Evolutionary conservation across 1,284 basidiomycete genomes (phyloP), one percentile per base, ranked within the genome.

Genomic region (Puccinia coronata): DNA sequence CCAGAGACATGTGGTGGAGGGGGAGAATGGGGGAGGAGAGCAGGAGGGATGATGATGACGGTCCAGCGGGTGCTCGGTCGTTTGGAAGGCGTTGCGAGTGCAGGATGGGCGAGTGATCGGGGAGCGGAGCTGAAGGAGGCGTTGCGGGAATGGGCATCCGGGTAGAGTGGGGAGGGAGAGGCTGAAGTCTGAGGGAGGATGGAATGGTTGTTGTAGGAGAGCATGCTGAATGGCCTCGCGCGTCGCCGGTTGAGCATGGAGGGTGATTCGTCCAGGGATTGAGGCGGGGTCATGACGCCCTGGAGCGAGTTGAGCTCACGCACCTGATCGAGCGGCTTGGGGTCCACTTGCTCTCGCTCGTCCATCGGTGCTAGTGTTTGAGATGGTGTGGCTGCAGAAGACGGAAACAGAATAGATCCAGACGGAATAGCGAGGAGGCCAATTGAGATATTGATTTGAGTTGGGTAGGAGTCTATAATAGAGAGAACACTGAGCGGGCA

Each of bases 31-130:
- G 88, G 86, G 61, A 93, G 87, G 59, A 89, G 88, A 25, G 87
- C 79, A 31, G 92, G 91, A 57, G 92, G 92, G 67, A 91, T 86
- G 39, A 92, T 89, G 72, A 92, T 88, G 25, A 93, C 87, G 67
- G 93, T 88, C 86, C 90, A 90, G 31, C 67, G 67, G 18, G 67
- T 57, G n/a, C 18, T 57, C 25, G 39, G 63, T 2, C 77, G 51
- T 36, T 80, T 80, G 20, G 51, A 59, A 18, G 72, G 72, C 0
- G 51, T 74, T 55, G 31, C 39, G 31, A 59, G 49, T 23, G 23
- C 5, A 1, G 39, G 69, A 51, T 53, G 57, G 11, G 51, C 25
- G 34, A 55, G 16, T n/a, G 51, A 31, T 16, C 72, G 51, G 28
- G 25, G 55, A 1, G 72, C 49, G 1, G 72, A 74, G 36, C 57